A percentile compares a stretch with the other conserved stretches of the same genome.
Conservation (phyloP, 106 monocot species). For the Platanthera zijinensis region DNA sequence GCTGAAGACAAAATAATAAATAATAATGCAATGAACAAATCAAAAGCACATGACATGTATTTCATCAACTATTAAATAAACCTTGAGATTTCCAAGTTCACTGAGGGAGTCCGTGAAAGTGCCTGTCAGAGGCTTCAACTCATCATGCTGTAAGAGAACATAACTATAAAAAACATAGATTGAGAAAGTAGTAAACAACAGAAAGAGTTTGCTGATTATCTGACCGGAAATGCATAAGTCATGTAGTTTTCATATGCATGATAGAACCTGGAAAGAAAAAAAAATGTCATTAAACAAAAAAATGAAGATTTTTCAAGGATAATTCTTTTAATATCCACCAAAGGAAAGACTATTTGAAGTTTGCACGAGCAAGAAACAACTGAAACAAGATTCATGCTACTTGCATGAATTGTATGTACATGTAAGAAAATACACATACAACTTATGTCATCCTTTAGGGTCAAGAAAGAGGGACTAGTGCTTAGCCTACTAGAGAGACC, state of each 20-base stretch:
- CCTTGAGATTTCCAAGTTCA: slow-evolving; percentile 92
- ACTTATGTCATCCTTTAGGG: no score
- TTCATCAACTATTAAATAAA: slow-evolving; percentile 16
- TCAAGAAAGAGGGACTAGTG: no score
- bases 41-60: background rate
- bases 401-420: no score
- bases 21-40: slow-evolving; percentile 1
- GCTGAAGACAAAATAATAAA: slow-evolving; percentile 32
- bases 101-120: slow-evolving; percentile 83
- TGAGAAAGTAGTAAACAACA: background rate
- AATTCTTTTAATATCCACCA: background rate
- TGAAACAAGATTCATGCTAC: no score
- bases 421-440: no score
- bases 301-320: background rate
- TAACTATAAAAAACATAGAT: background rate
- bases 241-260: slow-evolving; percentile 97
- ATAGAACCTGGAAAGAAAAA: slow-evolving; percentile 76
- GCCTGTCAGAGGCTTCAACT: slow-evolving; percentile 74
- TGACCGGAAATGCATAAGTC: slow-evolving; percentile 87
- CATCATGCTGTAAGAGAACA: slow-evolving; percentile 74
- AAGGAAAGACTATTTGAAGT: background rate
- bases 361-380: background rate
- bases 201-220: slow-evolving; percentile 11
- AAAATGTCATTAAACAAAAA: background rate
- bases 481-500: no score